Base-by-base conservation (phyloP, 768 basidiomycete species). In the Mycena haematopus region DNA sequence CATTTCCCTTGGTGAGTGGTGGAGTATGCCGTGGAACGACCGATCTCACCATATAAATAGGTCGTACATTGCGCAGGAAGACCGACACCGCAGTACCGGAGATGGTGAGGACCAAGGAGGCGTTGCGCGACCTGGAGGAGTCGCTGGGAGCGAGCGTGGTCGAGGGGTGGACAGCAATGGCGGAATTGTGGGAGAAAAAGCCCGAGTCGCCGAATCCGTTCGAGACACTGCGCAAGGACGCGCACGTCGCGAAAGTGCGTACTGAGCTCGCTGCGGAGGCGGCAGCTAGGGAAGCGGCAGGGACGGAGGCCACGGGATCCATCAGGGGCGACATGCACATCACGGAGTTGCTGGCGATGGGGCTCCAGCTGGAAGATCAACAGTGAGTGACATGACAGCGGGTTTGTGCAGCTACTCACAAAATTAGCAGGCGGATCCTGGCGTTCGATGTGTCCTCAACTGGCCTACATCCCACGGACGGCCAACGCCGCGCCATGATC, bases 401-500 rank as follows among this genome's bases (percentile, higher is more conserved):
- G 9, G 14, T 35, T 1, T 4, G 33, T 35, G 10, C 33, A 9
- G 33, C 33, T 35, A 35, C 33, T 35, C 33, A 35, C 33, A 14
- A 9, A 7, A 9, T 35, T 7, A 13, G 58, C 52, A 67, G 58
- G 38, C 22, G 55, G 19, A 33, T 33, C 9, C 22, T 60, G 17
- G 42, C n/a, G 14, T 47, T 22, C 9, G 63, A 59, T 19, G 44
- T 21, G 1, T 35, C 38, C 6, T 35, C 22, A 17, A 53, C 21
- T 11, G 54, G 60, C 17, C 42, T 56, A 6, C 68, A 71, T 38
- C 61, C 67, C n/a, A n/a, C n/a, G n/a, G n/a, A n/a, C n/a, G n/a
- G n/a, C n/a, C n/a, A n/a, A n/a, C n/a, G n/a, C n/a, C 0, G 70
- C 69, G 66, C 69, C 47, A 24, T 72, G 21, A 58, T 65, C 31